phyloP scores from a whole-genome alignment of 78 protist genomes.

The Protostelium mycophagum region DNA sequence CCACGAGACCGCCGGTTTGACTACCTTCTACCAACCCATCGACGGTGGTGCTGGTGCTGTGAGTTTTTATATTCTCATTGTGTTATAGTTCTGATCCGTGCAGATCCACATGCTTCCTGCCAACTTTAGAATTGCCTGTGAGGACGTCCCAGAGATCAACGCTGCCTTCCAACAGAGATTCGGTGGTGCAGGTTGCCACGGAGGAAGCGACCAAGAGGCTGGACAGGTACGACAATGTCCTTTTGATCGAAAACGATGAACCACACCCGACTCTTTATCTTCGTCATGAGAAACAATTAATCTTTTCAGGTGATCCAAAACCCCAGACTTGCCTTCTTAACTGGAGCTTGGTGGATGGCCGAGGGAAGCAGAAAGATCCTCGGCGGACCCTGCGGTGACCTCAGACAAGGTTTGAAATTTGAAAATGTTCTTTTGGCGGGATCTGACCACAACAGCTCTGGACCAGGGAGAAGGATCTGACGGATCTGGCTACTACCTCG shows the following conservation, averaged over 20 bases:
- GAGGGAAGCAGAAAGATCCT: neutral
- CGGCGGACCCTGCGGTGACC: neutral
- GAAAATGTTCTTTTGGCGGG: neutral
- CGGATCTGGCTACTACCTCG: neutral
- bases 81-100: too few species aligned
- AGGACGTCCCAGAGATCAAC: neutral
- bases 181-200: neutral
- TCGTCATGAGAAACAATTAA: neutral
- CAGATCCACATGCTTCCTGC: neutral
- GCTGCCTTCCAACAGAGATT: neutral
- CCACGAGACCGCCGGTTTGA: neutral
- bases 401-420: neutral
- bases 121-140: neutral
- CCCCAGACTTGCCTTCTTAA: neutral
- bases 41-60: slow-evolving; percentile 1
- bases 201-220: neutral
- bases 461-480: too few species aligned
- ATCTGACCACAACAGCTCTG: too few species aligned
- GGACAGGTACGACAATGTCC: neutral
- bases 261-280: neutral
- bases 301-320: neutral
- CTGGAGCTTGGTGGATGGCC: neutral
- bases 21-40: neutral
- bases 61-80: too few species aligned
- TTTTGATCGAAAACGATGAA: neutral